Conservation (phyloP, 805 yeast species). For the Kluyveromyces lactis region DNA sequence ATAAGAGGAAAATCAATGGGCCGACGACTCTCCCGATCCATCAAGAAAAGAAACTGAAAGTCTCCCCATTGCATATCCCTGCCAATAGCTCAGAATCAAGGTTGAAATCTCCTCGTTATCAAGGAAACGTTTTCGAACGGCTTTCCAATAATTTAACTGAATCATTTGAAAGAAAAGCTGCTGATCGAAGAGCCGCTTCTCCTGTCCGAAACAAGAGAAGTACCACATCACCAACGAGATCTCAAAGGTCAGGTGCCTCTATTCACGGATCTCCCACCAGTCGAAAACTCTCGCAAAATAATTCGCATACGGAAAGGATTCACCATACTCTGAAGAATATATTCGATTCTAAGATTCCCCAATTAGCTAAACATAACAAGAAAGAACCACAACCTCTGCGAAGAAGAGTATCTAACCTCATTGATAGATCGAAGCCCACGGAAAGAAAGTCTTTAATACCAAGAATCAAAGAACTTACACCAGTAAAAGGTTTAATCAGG, state of each 20-base stretch:
- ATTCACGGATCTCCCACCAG: slow-evolving; percentile 25
- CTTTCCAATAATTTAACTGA: slow-evolving; percentile 23
- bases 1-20: not conserved
- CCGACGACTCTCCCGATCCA: not conserved
- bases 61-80: not conserved
- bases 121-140: slow-evolving; percentile 24
- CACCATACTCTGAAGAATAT: slow-evolving; percentile 24
- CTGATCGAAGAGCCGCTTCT: slow-evolving; percentile 2
- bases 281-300: slow-evolving; percentile 12
- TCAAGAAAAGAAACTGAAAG: not conserved
- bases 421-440: not conserved
- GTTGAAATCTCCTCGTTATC: not conserved
- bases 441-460: slow-evolving; percentile 11
- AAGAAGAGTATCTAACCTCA: slow-evolving; percentile 2
- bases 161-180: slow-evolving; percentile 24
- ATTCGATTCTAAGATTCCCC: slow-evolving; percentile 12
- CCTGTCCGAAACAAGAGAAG: slow-evolving; percentile 6
- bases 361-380: slow-evolving; percentile 1
- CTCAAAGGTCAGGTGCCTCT: slow-evolving; percentile 1
- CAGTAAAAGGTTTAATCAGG: not conserved
- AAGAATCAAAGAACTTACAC: slow-evolving; percentile 7
- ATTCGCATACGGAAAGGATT: slow-evolving; percentile 12
- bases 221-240: slow-evolving; percentile 5
- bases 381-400: not conserved
- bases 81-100: not conserved